phyloP scores from a whole-genome alignment of 306 rosid genomes.

The Astragalus membranaceus region DNA sequence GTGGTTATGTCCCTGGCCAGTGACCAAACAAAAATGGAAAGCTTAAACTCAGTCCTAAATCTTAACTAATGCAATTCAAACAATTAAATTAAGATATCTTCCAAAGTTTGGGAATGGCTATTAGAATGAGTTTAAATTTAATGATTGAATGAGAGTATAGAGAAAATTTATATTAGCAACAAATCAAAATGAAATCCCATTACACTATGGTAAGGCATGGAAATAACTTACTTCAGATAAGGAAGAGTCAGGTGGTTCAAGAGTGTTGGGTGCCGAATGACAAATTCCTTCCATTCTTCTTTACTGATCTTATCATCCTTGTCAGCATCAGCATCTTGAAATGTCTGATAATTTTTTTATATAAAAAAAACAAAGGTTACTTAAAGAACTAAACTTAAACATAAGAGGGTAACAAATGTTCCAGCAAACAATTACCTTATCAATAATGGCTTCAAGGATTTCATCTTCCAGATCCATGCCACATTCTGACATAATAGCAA shows the following conservation, averaged over 20 bases:
- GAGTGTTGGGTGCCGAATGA: slow-evolving; percentile 39
- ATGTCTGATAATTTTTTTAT: slow-evolving; percentile 36
- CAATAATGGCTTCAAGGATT: slow-evolving; percentile 45
- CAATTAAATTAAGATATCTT: neutral
- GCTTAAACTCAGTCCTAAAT: slow-evolving; percentile 10
- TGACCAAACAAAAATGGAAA: slow-evolving; percentile 10
- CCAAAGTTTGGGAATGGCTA: neutral
- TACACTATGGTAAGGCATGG: neutral
- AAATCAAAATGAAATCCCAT: neutral
- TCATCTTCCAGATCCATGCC: slow-evolving; percentile 39
- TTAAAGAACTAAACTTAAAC: neutral
- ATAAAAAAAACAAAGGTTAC: neutral
- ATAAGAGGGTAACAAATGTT: neutral
- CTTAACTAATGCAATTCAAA: neutral
- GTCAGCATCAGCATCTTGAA: slow-evolving; percentile 54
- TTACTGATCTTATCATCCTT: slow-evolving; percentile 59
- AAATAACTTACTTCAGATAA: slow-evolving; percentile 36
- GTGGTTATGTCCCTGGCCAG: slow-evolving; percentile 49
- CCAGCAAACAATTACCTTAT: slow-evolving; percentile 34
- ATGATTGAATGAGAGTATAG: neutral
- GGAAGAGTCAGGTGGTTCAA: slow-evolving; percentile 64
- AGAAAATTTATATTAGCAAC: neutral
- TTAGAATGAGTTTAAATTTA: neutral
- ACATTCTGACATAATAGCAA: slow-evolving; percentile 49
- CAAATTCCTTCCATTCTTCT: slow-evolving; percentile 59